Evolutionary conservation across 495 filamentous ascomycete species (phyloP), one percentile per base, ranked within the genome.

Genomic region (Niebla homalea): DNA sequence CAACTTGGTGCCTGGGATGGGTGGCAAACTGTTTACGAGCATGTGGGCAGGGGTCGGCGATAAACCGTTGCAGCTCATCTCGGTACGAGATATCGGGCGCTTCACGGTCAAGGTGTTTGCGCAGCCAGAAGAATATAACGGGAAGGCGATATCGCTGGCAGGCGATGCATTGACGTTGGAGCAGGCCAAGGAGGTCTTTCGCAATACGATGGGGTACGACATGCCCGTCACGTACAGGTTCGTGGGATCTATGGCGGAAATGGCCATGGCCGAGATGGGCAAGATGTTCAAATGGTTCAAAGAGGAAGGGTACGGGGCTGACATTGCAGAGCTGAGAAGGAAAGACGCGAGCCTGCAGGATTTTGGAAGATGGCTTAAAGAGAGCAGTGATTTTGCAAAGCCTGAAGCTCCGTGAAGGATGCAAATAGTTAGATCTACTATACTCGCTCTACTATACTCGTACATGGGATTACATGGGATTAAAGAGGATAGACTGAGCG

Each of bases 201-300:
- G 69, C 52, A 58, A 60, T 23, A 70, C 67, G 26, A 70, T 67
- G 0, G 78, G 77, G 3, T 55, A 62, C 42, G 51, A 66, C 38
- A 46, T 81, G 23, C 77, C 78, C 15, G 63, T 68, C 40, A 74
- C 74, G 0, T 81, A 66, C 56, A 53, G 57, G 0, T 44, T 76
- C 8, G 48, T 72, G 0, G 67, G 65, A 1, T 65, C 47, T 43
- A 46, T 62, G 0, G 45, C 71, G 36, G 56, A 77, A 65, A 70
- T 64, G 60, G 51, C 61, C 41, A 58, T 81, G 4, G 68, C 61
- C 47, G 77, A 87, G 7, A 21, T 84, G 16, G 70, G 71, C 0
- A 51, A 51, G 2, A 87, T 87, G 81, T 78, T 84, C 50, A 57
- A 59, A 32, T 87, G 73, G 69, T 85, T 87, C 49, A 65, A 73